Evolutionary conservation across 306 rosid genomes (phyloP).

Genomic region (Trifolium repens): DNA sequence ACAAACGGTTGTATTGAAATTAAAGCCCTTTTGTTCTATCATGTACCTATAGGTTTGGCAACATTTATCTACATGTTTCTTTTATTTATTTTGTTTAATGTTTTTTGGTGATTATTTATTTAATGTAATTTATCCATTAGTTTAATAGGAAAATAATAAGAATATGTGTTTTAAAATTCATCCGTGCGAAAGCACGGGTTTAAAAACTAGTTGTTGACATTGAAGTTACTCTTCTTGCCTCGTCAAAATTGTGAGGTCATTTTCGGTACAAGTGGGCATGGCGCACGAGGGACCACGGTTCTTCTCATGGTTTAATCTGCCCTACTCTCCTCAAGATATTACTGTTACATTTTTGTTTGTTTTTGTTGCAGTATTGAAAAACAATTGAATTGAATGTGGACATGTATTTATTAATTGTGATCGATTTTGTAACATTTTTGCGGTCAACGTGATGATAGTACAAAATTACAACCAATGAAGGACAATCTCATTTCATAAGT

Average conservation of each 20-base stretch:
- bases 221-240: conserved; percentile 38
- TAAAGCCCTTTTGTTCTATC: too few species aligned
- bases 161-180: too few species aligned
- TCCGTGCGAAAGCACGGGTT: too few species aligned
- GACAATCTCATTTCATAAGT: not conserved
- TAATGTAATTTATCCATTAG: too few species aligned
- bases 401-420: not conserved
- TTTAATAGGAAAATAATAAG: too few species aligned
- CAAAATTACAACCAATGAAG: not conserved
- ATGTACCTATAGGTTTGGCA: too few species aligned
- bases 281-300: conserved; percentile 49
- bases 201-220: conserved; percentile 12
- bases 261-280: conserved; percentile 64
- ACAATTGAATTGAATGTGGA: not conserved
- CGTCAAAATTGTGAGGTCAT: conserved; percentile 54
- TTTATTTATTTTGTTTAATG: too few species aligned
- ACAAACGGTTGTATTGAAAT: too few species aligned
- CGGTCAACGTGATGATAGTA: not conserved
- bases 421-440: not conserved
- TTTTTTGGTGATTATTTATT: too few species aligned
- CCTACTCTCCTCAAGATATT: conserved; percentile 5
- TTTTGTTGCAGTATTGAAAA: too few species aligned
- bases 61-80: too few species aligned
- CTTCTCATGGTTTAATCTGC: conserved; percentile 39
- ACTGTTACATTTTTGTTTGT: not conserved